Base-by-base conservation (phyloP, 495 filamentous ascomycete species). In the Hypoxylon lienhwacheense region DNA sequence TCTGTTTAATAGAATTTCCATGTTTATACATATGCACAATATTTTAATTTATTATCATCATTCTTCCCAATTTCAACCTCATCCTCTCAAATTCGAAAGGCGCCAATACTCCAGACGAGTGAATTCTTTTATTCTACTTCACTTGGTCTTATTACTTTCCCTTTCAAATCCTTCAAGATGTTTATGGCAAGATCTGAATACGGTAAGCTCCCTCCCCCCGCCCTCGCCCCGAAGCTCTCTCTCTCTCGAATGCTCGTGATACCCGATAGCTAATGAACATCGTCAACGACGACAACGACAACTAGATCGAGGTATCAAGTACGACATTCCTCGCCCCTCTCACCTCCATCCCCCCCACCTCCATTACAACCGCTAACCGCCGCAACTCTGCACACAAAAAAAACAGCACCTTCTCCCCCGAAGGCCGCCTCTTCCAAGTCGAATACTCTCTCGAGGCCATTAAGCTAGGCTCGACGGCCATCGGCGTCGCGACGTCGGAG, bases 161-260 rank as follows among this genome's bases (percentile, higher is more conserved):
- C 62, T 33, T 50, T 50, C 39, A 67, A 71, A 53, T 67, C 68
- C 67, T 55, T 62, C 85, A 91, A 77, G 60, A 97, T 97, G 93
- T 98, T 98, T 84, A 97, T 98, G 80, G 93, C 93, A 78, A 87
- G 95, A 72, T 97, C 92, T 72, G 93, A 98, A 93, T 98, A 98
- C 77, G 93, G 93, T 96, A 63, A 58, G 73, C 48, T 44, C 21
- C 52, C 45, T 16, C 3, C 5, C 42, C 32, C 46, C 2, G 33
- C 32, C 16, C 21, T 32, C 28, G 12, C 20, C 41, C 15, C 25
- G 25, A 58, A 53, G 52, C 64, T 55, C 34, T n/a, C n/a, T n/a
- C n/a, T n/a, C n/a, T n/a, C n/a, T 21, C 20, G 17, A 40, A 43
- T 45, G 36, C 29, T 36, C n/a, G 37, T 26, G 19, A 20, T 39